Percentiles rank a stretch among this genome's conserved stretches.
phyloP scores from a whole-genome alignment of 1,139 yeast species.

The Suhomyces chickasaworum region DNA sequence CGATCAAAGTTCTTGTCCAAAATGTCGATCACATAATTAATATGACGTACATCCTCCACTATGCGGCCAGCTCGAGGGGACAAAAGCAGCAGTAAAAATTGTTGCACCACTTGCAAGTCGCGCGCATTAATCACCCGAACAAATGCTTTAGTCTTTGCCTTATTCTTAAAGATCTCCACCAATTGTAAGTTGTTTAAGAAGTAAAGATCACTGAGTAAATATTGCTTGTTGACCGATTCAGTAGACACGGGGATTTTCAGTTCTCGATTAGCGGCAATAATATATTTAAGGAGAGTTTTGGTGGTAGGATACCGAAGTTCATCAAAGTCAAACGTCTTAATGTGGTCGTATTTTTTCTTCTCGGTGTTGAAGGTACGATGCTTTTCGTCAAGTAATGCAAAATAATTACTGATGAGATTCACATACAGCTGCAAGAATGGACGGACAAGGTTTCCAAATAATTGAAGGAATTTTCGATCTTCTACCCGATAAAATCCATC shows the following conservation, averaged over 20 bases:
- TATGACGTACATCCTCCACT: slow-evolving; percentile 22
- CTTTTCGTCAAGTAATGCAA: slow-evolving; percentile 11
- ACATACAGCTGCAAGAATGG: slow-evolving; percentile 46
- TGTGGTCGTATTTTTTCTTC: slow-evolving; percentile 7
- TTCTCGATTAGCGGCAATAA: slow-evolving; percentile 13
- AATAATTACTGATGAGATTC: slow-evolving; percentile 33
- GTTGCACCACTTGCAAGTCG: slow-evolving; percentile 33
- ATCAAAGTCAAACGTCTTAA: slow-evolving; percentile 16
- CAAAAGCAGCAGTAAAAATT: slow-evolving; percentile 31
- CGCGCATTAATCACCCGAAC: slow-evolving; percentile 34
- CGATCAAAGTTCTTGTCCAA: slow-evolving; percentile 38
- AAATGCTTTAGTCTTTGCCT: slow-evolving; percentile 46
- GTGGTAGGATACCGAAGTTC: slow-evolving; percentile 41
- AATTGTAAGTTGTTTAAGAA: slow-evolving; percentile 41
- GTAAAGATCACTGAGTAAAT: slow-evolving; percentile 44
- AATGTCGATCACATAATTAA: slow-evolving; percentile 42
- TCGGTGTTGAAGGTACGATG: slow-evolving; percentile 7
- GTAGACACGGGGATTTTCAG: slow-evolving; percentile 17
- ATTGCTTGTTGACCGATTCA: slow-evolving; percentile 48
- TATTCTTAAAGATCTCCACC: slow-evolving; percentile 44
- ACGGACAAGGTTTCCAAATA: slow-evolving; percentile 34
- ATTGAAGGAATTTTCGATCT: slow-evolving; percentile 27
- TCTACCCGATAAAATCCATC: slow-evolving; percentile 24
- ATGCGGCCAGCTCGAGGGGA: slow-evolving; percentile 9
- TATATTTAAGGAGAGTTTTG: slow-evolving; percentile 35